phyloP scores from a whole-genome alignment of 331 rosid genomes.

The Acacia concinna region DNA sequence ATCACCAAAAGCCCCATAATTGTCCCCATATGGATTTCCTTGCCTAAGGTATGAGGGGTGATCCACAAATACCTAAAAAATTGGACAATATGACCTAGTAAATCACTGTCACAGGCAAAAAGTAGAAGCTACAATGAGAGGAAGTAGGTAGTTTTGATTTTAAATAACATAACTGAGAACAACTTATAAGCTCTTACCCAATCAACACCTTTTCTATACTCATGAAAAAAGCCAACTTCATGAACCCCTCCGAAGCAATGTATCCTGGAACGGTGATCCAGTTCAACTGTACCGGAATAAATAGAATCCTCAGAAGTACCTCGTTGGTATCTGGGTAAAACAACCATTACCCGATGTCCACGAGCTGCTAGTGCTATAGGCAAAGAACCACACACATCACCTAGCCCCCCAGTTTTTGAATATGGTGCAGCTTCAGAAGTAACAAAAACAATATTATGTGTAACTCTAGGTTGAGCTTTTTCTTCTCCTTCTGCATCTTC shows the following conservation, averaged over 20 bases:
- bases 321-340: constrained; percentile 69
- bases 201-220: constrained; percentile 75
- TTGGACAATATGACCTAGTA: background rate
- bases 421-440: constrained; percentile 85
- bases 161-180: background rate
- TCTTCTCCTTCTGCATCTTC: constrained; percentile 32
- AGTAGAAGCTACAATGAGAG: constrained; percentile 9
- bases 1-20: constrained; percentile 69
- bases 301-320: constrained; percentile 58
- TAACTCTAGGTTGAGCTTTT: constrained; percentile 23
- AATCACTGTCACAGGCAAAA: constrained; percentile 17
- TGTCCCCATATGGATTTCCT: constrained; percentile 85
- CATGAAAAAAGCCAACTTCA: constrained; percentile 76
- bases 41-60: constrained; percentile 80
- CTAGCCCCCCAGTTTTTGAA: constrained; percentile 91
- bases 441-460: constrained; percentile 58
- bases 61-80: constrained; percentile 74
- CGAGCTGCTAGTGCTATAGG: constrained; percentile 76
- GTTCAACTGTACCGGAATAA: constrained; percentile 47
- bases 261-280: constrained; percentile 30
- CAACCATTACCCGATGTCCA: constrained; percentile 93
- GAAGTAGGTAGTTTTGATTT: constrained; percentile 5
- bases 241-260: constrained; percentile 67
- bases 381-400: constrained; percentile 93
- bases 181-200: constrained; percentile 57